Base-by-base conservation (phyloP, 106 monocot genomes). In the Dactylorhiza incarnata region DNA sequence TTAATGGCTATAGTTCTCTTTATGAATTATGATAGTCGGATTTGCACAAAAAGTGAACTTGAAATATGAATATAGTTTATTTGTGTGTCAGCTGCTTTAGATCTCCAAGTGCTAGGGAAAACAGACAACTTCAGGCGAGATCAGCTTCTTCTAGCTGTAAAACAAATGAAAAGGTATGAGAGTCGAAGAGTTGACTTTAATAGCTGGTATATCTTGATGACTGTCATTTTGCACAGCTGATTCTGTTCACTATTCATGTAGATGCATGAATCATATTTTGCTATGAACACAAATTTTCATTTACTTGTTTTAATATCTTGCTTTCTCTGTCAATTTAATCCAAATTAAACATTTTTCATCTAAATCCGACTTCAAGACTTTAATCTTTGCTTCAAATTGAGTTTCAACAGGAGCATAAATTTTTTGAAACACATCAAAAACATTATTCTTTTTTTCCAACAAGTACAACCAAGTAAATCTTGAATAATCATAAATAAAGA, bases 111-210 rank as follows among this genome's bases (percentile, higher is more conserved):
- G 24, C 62, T 7, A 23, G 62, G 62, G 62, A 62, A 62, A 22
- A 62, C 20, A 62, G 6, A 62, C 23, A 23, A 62, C 5, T 62
- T 2, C 9, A 6, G 23, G 62, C 14, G 19, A 24, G 24, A 62
- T 62, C 62, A 23, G 62, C n/a, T 24, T 62, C 62, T 62, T 62
- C 62, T 22, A 62, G 62, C 19, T 62, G 17, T 62, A 62, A 62
- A 62, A 62, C 54, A 15, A 54, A 15, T 14, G 14, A 13, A 54
- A 13, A 54, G 54, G 54, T 54, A 54, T 54, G 54, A 15, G 17
- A 54, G 54, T 4, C 12, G 0, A 54, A 13, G 1, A 37, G 37
- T 37, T 37, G 37, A 37, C 0, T 37, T 37, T 37, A 37, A 37
- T 37, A 14, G 5, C 5, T 54, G 5, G 17, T 54, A 54, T 5